Conservation (phyloP, 305 asterid genomes). For the Fraxinus latifolia region DNA sequence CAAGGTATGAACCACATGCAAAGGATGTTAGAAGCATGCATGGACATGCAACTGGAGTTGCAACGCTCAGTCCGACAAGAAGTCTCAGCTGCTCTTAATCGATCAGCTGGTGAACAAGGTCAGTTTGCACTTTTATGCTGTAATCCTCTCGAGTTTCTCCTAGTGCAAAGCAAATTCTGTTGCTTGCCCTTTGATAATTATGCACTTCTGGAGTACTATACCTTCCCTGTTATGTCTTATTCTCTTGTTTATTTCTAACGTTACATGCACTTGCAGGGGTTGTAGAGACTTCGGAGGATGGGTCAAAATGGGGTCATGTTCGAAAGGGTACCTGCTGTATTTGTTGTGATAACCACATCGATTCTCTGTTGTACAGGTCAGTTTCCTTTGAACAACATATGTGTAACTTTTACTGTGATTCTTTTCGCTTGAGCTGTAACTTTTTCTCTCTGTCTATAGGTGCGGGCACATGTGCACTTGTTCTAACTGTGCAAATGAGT, state of each 20-base stretch:
- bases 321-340: constrained; percentile 92
- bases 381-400: background rate
- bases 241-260: constrained; percentile 1
- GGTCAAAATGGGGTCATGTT: constrained; percentile 81
- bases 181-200: background rate
- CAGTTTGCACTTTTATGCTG: background rate
- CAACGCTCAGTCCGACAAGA: constrained; percentile 88
- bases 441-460: constrained; percentile 35
- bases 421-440: background rate
- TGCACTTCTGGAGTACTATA: background rate
- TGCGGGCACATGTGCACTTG: constrained; percentile 99
- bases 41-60: constrained; percentile 94
- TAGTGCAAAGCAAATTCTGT: background rate
- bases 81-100: constrained; percentile 87
- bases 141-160: background rate
- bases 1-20: constrained; percentile 96
- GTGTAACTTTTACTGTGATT: background rate
- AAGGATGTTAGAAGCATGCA: constrained; percentile 86
- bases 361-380: constrained; percentile 83
- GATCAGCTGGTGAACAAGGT: constrained; percentile 77
- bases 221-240: background rate
- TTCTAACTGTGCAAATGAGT: constrained; percentile 83
- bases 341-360: constrained; percentile 87
- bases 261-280: constrained; percentile 35
- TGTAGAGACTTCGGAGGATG: constrained; percentile 76